These are phyloP conservation scores for Nemania sp. DNA, from an alignment of 2,329 filamentous ascomycete genomes.

Conservation along the genomic window DNA sequence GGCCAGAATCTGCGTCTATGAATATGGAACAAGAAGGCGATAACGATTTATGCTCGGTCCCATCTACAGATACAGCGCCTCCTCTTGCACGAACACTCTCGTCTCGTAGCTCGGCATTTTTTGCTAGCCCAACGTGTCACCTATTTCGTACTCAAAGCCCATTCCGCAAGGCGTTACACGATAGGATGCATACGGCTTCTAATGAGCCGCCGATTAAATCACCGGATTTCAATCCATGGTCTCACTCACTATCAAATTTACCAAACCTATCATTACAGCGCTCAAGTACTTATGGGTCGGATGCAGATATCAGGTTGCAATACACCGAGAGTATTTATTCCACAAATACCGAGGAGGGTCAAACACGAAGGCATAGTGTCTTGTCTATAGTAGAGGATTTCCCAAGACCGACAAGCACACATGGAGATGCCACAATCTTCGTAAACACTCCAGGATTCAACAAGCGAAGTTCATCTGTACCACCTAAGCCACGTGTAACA, in stretches of 20 bases:
- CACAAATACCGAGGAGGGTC: slow-evolving; percentile 45
- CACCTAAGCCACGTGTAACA: slow-evolving; percentile 46
- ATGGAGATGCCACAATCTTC: slow-evolving; percentile 53
- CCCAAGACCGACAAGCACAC: slow-evolving; percentile 39
- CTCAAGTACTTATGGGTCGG: slow-evolving; percentile 56
- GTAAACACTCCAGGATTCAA: slow-evolving; percentile 50
- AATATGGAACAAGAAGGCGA: not conserved
- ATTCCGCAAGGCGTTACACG: slow-evolving; percentile 64
- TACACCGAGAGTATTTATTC: slow-evolving; percentile 67
- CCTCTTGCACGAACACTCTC: slow-evolving; percentile 50
- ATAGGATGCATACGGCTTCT: slow-evolving; percentile 57
- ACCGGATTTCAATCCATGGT: slow-evolving; percentile 53
- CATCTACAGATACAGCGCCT: slow-evolving; percentile 36
- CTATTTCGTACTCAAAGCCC: slow-evolving; percentile 67
- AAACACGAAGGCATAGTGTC: slow-evolving; percentile 25
- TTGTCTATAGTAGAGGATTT: slow-evolving; percentile 37
- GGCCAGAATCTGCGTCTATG: slow-evolving; percentile 21
- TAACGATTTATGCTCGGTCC: slow-evolving; percentile 15
- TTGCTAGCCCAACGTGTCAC: slow-evolving; percentile 63
- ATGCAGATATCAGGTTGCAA: slow-evolving; percentile 53
- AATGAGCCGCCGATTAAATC: slow-evolving; percentile 44
- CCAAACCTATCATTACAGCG: slow-evolving; percentile 56
- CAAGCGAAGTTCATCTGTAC: slow-evolving; percentile 40
- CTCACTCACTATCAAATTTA: slow-evolving; percentile 57
- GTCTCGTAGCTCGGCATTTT: slow-evolving; percentile 62